Percentiles rank a stretch among this genome's conserved stretches.
Evolutionary conservation across 441 rosid genomes (phyloP).

Genomic region (Pelargonium citronellum): DNA sequence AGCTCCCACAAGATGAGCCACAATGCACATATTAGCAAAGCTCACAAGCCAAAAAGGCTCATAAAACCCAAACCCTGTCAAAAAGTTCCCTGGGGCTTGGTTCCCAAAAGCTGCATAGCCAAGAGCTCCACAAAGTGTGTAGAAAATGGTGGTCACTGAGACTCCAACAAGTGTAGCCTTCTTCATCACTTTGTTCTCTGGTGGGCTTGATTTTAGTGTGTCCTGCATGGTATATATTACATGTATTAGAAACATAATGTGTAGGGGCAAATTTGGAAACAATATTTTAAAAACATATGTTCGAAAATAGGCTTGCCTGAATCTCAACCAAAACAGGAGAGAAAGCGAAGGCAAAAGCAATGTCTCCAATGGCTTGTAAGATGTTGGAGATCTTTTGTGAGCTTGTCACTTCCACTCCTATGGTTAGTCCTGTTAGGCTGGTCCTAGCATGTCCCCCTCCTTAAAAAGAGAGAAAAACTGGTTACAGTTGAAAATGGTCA

Average conservation of each 20-base stretch:
- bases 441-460: constrained; percentile 34
- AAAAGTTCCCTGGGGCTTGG: constrained; percentile 48
- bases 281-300: no score
- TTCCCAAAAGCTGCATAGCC: constrained; percentile 66
- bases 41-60: constrained; percentile 62
- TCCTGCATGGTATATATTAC: constrained; percentile 27
- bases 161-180: constrained; percentile 41
- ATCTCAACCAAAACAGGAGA: constrained; percentile 54
- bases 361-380: constrained; percentile 54
- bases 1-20: constrained; percentile 56
- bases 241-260: no score
- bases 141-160: constrained; percentile 46
- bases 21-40: constrained; percentile 48
- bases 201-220: constrained; percentile 47
- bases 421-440: constrained; percentile 37
- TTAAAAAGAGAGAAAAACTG: background rate
- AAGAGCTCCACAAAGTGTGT: constrained; percentile 46
- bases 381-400: constrained; percentile 40
- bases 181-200: constrained; percentile 54
- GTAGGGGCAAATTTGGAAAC: no score
- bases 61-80: constrained; percentile 54
- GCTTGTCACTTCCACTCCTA: constrained; percentile 45
- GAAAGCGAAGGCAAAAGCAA: constrained; percentile 58
- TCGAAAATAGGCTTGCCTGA: constrained; percentile 32
- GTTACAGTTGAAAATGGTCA: background rate